Percentiles rank a stretch among this genome's conserved stretches.
These are phyloP conservation scores for Cryptosporidium andersoni DNA, from an alignment of 169 alveolate species.

Conservation along the genomic window DNA sequence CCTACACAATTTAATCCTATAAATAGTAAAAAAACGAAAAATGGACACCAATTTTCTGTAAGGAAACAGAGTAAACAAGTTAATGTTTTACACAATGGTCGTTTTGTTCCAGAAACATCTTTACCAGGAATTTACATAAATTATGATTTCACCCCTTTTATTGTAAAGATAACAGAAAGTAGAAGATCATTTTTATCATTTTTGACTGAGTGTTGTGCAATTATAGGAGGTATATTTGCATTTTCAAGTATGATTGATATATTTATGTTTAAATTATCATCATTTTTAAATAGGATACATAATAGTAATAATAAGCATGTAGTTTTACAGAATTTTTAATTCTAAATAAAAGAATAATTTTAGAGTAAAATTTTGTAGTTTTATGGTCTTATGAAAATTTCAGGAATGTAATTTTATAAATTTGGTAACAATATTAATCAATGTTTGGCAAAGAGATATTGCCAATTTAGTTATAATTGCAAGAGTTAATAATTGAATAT, in stretches of 20 bases:
- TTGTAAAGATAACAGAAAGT: conserved; percentile 53
- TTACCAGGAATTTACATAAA: conserved; percentile 59
- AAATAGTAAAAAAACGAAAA: conserved; percentile 28
- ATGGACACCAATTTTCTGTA: conserved; percentile 48
- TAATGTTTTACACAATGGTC: conserved; percentile 41
- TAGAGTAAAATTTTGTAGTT: background rate
- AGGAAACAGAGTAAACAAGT: conserved; percentile 56
- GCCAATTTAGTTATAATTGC: too few species aligned
- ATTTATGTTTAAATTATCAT: conserved; percentile 24
- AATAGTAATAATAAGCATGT: conserved; percentile 2
- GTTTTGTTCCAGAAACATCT: conserved; percentile 59
- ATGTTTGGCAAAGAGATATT: too few species aligned
- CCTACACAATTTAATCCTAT: conserved; percentile 63
- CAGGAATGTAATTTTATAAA: too few species aligned
- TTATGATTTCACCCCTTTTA: conserved; percentile 62
- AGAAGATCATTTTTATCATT: conserved; percentile 59
- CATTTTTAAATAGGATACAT: conserved; percentile 5
- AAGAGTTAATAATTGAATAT: too few species aligned
- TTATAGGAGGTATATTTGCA: conserved; percentile 69
- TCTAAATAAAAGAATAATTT: background rate
- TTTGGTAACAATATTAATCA: too few species aligned
- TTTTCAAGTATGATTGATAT: conserved; percentile 70
- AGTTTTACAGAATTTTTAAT: conserved; percentile 31
- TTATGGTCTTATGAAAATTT: too few species aligned
- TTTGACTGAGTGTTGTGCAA: conserved; percentile 61